Base-by-base conservation (phyloP, 2,329 filamentous ascomycete species). In the Whalleya microplaca region DNA sequence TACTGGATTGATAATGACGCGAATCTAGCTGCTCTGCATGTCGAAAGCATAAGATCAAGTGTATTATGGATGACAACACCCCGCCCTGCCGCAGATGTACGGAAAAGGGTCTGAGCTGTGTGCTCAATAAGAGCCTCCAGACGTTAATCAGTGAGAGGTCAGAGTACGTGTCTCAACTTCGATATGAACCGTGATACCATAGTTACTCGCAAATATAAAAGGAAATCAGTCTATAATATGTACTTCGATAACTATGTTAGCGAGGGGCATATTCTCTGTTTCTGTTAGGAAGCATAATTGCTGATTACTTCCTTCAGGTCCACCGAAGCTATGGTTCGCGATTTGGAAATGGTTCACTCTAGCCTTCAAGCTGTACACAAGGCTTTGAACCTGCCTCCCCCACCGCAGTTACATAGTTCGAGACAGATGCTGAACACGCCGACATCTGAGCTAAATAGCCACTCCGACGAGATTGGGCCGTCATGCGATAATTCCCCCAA, bases 31-130 rank as follows among this genome's bases (percentile, higher is more conserved):
- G 75, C 19, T 72, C 75, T 18, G 71, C 74, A 19, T 77, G 75
- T 58, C 65, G 75, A 2, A 76, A 75, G 53, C 74, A 75, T 55
- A 77, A 77, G 74, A 76, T 77, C 51, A 75, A 75, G 61, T 77
- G 75, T 44, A 59, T 76, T 44, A 77, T 77, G 74, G 73, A 76
- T 45, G 72, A 74, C 37, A 69, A 65, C 21, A 73, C 73, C 0
- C 73, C 75, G 2, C 74, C 74, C 2, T 77, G 75, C 57, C 67
- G 70, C 3, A 65, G 75, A 52, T 77, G 75, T 45, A 58, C 67
- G 18, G 72, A 76, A 54, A 60, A 71, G 14, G 72, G 72, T 41
- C 57, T 77, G 23, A 69, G 69, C 0, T 77, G 75, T 46, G 72
- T 76, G 1, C 55, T 77, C 47, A 75, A 74, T 45, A 76, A 76